A percentile compares a stretch with the other conserved stretches of the same genome.
These are phyloP conservation scores for Chenopodium berlandieri DNA, from an alignment of 148 eudicot genomes.

Conservation along the genomic window DNA sequence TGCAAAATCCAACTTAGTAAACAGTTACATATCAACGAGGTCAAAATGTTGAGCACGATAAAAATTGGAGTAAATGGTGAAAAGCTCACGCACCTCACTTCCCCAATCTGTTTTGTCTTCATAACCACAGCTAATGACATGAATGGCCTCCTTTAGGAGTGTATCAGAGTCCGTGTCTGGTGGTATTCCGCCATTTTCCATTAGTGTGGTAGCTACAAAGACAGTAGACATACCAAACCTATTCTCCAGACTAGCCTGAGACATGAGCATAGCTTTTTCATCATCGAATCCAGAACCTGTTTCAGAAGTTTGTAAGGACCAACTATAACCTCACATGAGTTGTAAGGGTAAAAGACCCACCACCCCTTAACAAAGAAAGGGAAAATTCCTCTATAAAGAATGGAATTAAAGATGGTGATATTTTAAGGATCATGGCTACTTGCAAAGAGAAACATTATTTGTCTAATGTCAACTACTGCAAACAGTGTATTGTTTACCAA, in stretches of 20 bases:
- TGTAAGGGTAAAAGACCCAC: background rate
- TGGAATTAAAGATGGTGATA: background rate
- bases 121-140: constrained; percentile 63
- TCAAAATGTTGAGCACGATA: too few relatives aligned
- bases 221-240: constrained; percentile 64
- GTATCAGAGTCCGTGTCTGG: constrained; percentile 43
- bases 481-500: background rate
- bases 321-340: too few relatives aligned
- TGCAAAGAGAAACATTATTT: background rate
- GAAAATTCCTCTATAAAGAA: background rate
- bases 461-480: background rate
- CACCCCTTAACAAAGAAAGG: too few relatives aligned
- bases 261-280: constrained; percentile 53
- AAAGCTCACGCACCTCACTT: constrained; percentile 24
- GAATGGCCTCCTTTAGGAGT: constrained; percentile 59
- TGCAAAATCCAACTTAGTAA: background rate
- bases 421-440: background rate
- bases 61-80: constrained; percentile 2
- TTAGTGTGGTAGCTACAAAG: constrained; percentile 54
- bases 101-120: constrained; percentile 72
- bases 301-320: background rate
- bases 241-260: constrained; percentile 53
- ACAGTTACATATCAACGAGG: too few relatives aligned
- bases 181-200: constrained; percentile 64
- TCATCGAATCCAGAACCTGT: constrained; percentile 50